Evolutionary conservation across 2,329 filamentous ascomycete genomes (phyloP).

Genomic region (Diaporthe sp.): DNA sequence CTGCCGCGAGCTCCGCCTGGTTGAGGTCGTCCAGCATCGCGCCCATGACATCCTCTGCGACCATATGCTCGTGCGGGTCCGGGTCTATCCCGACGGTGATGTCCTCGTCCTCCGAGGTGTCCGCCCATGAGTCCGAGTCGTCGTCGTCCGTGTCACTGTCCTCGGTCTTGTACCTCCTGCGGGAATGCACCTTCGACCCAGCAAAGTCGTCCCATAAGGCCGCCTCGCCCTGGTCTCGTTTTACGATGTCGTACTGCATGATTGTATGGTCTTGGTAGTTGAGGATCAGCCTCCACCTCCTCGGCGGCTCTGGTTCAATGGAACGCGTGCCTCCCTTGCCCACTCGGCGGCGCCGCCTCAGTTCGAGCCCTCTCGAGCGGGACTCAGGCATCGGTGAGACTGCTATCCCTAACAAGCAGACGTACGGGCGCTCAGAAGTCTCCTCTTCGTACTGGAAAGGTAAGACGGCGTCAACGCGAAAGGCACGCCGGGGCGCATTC

Average conservation of each 20-base stretch:
- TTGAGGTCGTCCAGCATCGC: constrained; percentile 9
- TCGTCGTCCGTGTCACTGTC: neutral
- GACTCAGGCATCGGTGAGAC: constrained; percentile 73
- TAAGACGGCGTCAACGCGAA: constrained; percentile 68
- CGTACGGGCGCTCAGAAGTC: constrained; percentile 57
- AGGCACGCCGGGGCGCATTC: constrained; percentile 56
- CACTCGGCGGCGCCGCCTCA: constrained; percentile 39
- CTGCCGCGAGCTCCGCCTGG: neutral
- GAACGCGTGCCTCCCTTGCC: constrained; percentile 20
- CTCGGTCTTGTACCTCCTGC: neutral
- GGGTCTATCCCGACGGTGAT: neutral
- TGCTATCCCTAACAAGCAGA: constrained; percentile 76
- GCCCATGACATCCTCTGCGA: neutral
- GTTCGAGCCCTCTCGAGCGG: constrained; percentile 46
- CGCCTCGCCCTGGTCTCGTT: constrained; percentile 38
- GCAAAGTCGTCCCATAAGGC: constrained; percentile 42
- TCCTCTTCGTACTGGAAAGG: constrained; percentile 64
- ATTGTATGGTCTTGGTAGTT: constrained; percentile 80
- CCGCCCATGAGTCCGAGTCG: neutral
- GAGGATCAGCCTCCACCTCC: constrained; percentile 77
- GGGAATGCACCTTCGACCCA: neutral
- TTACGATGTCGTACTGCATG: constrained; percentile 75
- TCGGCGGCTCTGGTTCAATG: constrained; percentile 48
- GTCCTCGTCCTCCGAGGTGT: neutral
- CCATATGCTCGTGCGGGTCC: neutral